Conservation (phyloP, 73 alveolate species). For the Paramecium sonneborni region DNA sequence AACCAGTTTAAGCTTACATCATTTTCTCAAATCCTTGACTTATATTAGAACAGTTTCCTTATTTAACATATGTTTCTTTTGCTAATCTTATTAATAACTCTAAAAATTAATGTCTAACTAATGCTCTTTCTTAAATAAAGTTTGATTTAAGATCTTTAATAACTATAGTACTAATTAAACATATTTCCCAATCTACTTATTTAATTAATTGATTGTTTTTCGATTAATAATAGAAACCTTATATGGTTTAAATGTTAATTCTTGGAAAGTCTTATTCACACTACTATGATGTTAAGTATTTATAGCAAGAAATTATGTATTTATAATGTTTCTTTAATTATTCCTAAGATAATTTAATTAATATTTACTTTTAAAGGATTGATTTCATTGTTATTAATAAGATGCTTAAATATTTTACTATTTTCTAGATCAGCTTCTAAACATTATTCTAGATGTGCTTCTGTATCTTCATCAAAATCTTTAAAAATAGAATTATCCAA, state of each 20-base stretch:
- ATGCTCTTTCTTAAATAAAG: constrained; percentile 72
- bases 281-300: constrained; percentile 71
- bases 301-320: constrained; percentile 55
- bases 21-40: constrained; percentile 75
- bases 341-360: constrained; percentile 11
- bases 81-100: constrained; percentile 80
- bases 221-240: constrained; percentile 62
- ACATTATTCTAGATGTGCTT: constrained; percentile 69
- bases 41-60: constrained; percentile 53
- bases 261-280: constrained; percentile 66
- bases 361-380: not conserved
- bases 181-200: constrained; percentile 51
- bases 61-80: constrained; percentile 62
- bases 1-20: constrained; percentile 58
- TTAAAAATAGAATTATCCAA: constrained; percentile 47
- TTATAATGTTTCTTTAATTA: constrained; percentile 58
- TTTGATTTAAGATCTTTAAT: not conserved
- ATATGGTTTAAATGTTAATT: constrained; percentile 17
- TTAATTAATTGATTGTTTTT: constrained; percentile 1
- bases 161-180: not conserved
- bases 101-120: constrained; percentile 78
- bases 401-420: constrained; percentile 66
- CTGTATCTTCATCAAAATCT: constrained; percentile 67
- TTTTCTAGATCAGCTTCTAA: constrained; percentile 83
- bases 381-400: constrained; percentile 57